A percentile compares a stretch with the other conserved stretches of the same genome.
These are phyloP conservation scores for Pseudogymnoascus sp. DNA, from an alignment of 2,329 filamentous ascomycete species.

Conservation along the genomic window DNA sequence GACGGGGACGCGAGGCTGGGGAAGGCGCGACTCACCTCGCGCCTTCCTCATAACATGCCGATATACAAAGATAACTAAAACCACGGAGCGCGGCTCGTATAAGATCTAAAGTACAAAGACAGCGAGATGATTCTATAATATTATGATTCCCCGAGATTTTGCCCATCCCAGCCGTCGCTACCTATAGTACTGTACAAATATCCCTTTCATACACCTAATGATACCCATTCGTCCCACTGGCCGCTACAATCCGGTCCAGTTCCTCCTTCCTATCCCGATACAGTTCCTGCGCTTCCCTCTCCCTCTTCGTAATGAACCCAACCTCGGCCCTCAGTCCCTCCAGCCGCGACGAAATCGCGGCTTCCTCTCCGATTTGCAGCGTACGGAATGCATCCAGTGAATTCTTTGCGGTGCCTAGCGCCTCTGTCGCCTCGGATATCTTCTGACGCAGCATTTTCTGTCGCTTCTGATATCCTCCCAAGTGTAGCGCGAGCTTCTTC, in stretches of 20 bases:
- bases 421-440: conserved; percentile 64
- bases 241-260: conserved; percentile 39
- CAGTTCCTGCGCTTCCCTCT: conserved; percentile 83
- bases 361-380: conserved; percentile 71
- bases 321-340: conserved; percentile 77
- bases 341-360: conserved; percentile 62
- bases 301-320: conserved; percentile 66
- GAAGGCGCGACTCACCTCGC: background rate
- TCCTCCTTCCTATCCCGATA: conserved; percentile 74
- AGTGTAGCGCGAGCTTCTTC: conserved; percentile 81
- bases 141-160: background rate
- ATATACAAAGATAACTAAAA: background rate
- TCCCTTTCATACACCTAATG: background rate
- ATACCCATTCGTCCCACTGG: conserved; percentile 4
- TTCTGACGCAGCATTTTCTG: conserved; percentile 74
- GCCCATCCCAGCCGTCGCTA: background rate
- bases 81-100: background rate
- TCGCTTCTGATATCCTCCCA: conserved; percentile 85
- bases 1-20: background rate
- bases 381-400: conserved; percentile 68
- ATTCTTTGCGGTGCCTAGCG: conserved; percentile 62
- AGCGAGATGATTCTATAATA: background rate
- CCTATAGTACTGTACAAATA: background rate
- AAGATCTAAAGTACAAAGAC: background rate
- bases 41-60: background rate